These are phyloP conservation scores for Agarophyton chilense DNA, from an alignment of 23 red algal species.

Conservation along the genomic window DNA sequence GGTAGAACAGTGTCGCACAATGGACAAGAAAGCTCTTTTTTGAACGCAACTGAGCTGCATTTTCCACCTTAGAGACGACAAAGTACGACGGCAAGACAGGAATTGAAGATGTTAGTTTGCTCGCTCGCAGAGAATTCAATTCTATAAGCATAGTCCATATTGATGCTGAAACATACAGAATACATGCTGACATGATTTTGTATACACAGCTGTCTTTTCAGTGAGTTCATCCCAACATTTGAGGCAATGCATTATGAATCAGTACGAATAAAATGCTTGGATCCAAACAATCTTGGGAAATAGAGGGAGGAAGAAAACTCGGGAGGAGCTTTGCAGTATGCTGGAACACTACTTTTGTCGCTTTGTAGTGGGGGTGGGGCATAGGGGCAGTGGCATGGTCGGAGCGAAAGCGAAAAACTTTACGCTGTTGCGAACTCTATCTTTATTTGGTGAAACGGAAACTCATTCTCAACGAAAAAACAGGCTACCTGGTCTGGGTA, in stretches of 20 bases:
- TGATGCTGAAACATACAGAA: constrained; percentile 37
- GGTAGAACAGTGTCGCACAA: constrained; percentile 70
- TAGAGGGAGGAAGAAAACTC: neutral
- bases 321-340: no score
- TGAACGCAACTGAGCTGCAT: constrained; percentile 47
- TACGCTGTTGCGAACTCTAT: no score
- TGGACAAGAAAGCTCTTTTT: constrained; percentile 64
- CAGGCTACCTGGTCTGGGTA: no score
- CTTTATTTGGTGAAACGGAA: no score
- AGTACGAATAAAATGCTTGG: neutral
- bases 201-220: constrained; percentile 41
- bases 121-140: neutral
- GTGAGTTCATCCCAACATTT: constrained; percentile 52
- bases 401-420: no score
- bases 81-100: neutral
- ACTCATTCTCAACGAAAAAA: no score
- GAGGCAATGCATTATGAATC: constrained; percentile 42
- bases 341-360: no score
- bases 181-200: constrained; percentile 62
- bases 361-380: no score
- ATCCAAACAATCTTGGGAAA: neutral
- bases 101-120: neutral
- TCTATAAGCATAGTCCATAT: no score
- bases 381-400: no score
- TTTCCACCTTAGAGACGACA: constrained; percentile 14